Base-by-base conservation (phyloP, 75 land plant genomes). In the Pseudotsuga menziesii region DNA sequence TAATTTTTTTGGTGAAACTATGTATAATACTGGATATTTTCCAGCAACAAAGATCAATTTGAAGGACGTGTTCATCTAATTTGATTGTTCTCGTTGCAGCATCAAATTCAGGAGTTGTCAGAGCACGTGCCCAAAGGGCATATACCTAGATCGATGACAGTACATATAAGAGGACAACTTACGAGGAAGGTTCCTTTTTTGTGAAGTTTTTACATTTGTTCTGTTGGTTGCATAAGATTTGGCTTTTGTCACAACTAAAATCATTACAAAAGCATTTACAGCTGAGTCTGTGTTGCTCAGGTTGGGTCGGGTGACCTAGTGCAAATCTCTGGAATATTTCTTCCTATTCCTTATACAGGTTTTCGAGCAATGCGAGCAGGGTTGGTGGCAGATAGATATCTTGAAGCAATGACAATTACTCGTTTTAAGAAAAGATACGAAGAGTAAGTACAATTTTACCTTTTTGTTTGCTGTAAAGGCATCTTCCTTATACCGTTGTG, bases 101-200 rank as follows among this genome's bases (percentile, higher is more conserved):
- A 95, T 20, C 94, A 92, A 67, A 90, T 97, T 75, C 99, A 97
- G 82, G 99, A 97, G 75, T 79, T 97, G 80, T 85, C 99, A 61
- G 98, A 97, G 76, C 95, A 97, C 86, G 99, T 97, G 64, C 99
- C 99, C 13, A 97, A 97, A 82, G 99, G 99, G 27, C 98, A 94
- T 73, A 92, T 97, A 66, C 99, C 99, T 62, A 82, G 99, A 58
- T 77, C 92, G 22, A 89, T 97, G 94, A 94, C 98, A 27, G 76
- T 97, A 60, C 94, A 97, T 79, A 80, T 97, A 3, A 88, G 98
- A 70, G 99, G 98, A 15, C 98, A 97, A 73, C 95, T 97, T 41
- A 97, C 98, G 16, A 90, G 99, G 74, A 90, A 91, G 96, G 98
- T 92, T n/a, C n/a, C 57, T 14, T 83, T 75, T 35, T 67, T 5